These are phyloP conservation scores for Auricularia cornea DNA, from an alignment of 768 basidiomycete genomes.

Conservation along the genomic window DNA sequence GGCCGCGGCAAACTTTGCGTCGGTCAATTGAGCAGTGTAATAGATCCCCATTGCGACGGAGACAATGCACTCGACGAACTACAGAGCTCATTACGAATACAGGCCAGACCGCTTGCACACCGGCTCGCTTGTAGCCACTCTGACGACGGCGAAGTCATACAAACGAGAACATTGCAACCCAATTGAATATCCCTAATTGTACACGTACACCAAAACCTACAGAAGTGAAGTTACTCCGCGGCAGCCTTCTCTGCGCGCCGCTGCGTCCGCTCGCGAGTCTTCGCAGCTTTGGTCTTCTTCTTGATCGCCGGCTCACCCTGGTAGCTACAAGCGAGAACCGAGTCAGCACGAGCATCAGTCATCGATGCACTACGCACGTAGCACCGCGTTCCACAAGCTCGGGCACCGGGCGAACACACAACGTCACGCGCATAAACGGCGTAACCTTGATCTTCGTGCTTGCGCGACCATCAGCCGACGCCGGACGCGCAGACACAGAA, in stretches of 20 bases:
- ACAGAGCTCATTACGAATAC: too few species aligned
- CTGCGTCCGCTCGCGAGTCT: neutral
- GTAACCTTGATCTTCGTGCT: conserved; percentile 50
- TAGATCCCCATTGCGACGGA: too few species aligned
- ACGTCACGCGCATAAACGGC: conserved; percentile 63
- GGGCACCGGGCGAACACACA: conserved; percentile 40
- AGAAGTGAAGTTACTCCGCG: neutral
- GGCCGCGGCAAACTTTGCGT: too few species aligned
- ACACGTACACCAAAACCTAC: too few species aligned
- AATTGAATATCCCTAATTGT: too few species aligned
- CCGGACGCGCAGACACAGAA: neutral
- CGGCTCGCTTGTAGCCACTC: too few species aligned
- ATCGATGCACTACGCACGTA: conserved; percentile 36
- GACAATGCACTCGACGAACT: too few species aligned
- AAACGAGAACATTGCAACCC: too few species aligned
- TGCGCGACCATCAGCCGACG: conserved; percentile 5
- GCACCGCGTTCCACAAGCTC: conserved; percentile 33
- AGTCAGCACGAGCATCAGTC: neutral
- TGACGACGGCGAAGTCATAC: too few species aligned
- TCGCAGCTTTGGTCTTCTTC: neutral
- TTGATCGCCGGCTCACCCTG: neutral
- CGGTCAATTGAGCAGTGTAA: too few species aligned
- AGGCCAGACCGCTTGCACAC: too few species aligned
- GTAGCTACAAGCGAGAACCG: neutral
- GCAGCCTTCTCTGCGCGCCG: neutral